Conservation (phyloP, 1,284 basidiomycete genomes). For the Sanghuangporus baumii region DNA sequence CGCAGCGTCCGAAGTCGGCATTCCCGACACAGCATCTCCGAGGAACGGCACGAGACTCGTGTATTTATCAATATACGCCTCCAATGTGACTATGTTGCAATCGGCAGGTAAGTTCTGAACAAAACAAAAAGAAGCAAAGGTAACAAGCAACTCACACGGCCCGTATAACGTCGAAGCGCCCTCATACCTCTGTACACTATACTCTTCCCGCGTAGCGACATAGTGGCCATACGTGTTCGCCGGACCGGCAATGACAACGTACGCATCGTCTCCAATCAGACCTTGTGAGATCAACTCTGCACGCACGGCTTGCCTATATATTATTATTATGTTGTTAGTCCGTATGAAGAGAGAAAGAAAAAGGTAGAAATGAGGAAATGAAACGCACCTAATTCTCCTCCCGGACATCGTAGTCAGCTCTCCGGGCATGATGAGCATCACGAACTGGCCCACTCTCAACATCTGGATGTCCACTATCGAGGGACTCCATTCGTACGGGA, state of each 20-base stretch:
- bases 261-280: slow-evolving; percentile 58
- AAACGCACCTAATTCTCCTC: slow-evolving; percentile 34
- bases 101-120: neutral
- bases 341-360: too few species aligned
- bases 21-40: slow-evolving; percentile 40
- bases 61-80: slow-evolving; percentile 78
- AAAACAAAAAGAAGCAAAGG: neutral
- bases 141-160: slow-evolving; percentile 41
- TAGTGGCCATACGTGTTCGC: slow-evolving; percentile 80
- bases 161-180: slow-evolving; percentile 80
- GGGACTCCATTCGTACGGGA: slow-evolving; percentile 75
- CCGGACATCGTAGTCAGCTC: slow-evolving; percentile 57
- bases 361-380: too few species aligned
- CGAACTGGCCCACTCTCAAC: slow-evolving; percentile 72
- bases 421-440: slow-evolving; percentile 74
- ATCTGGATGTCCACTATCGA: slow-evolving; percentile 76
- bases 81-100: slow-evolving; percentile 52
- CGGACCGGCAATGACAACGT: slow-evolving; percentile 73
- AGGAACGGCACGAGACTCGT: slow-evolving; percentile 59
- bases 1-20: slow-evolving; percentile 57
- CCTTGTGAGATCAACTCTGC: slow-evolving; percentile 56
- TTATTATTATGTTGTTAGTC: too few species aligned
- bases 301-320: slow-evolving; percentile 58
- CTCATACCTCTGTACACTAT: slow-evolving; percentile 73
- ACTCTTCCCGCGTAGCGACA: slow-evolving; percentile 71